These are phyloP conservation scores for Perilla frutescens DNA, from an alignment of 257 asterid genomes.

Conservation along the genomic window DNA sequence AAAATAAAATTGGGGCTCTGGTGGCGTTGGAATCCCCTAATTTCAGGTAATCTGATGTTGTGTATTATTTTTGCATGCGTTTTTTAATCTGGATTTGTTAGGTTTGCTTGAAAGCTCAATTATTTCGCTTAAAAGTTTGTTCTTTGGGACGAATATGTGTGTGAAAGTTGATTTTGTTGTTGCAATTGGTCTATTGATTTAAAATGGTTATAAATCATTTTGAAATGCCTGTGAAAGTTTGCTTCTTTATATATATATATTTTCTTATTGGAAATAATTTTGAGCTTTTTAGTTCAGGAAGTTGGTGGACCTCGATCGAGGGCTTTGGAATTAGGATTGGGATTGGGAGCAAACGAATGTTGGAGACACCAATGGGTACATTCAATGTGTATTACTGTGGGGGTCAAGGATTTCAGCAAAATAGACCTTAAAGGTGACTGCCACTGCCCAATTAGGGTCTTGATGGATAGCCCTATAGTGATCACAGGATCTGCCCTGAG, in stretches of 20 bases:
- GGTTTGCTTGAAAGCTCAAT: slow-evolving; percentile 12
- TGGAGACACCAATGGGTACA: slow-evolving; percentile 11
- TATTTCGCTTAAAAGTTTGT: slow-evolving; percentile 23
- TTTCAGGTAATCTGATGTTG: slow-evolving; percentile 46
- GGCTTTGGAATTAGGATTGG: slow-evolving; percentile 28
- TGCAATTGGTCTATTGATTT: too few relatives aligned
- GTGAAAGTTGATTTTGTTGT: neutral
- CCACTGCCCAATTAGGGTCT: slow-evolving; percentile 60
- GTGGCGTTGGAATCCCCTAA: slow-evolving; percentile 42
- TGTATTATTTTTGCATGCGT: neutral
- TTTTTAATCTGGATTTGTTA: slow-evolving; percentile 38
- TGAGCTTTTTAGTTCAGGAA: slow-evolving; percentile 24
- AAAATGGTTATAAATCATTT: neutral
- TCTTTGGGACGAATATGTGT: slow-evolving; percentile 14
- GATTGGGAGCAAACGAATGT: slow-evolving; percentile 19
- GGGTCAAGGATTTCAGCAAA: slow-evolving; percentile 35
- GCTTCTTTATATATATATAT: neutral
- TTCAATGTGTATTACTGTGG: slow-evolving; percentile 45
- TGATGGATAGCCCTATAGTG: slow-evolving; percentile 74
- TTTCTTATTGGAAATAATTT: neutral
- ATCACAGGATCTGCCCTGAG: slow-evolving; percentile 51
- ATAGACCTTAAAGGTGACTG: slow-evolving; percentile 39
- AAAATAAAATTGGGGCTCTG: slow-evolving; percentile 37
- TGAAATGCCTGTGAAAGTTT: neutral
- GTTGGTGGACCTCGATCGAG: slow-evolving; percentile 17